phyloP scores from a whole-genome alignment of 345 rosid genomes.

The Eucalyptus caleyi region DNA sequence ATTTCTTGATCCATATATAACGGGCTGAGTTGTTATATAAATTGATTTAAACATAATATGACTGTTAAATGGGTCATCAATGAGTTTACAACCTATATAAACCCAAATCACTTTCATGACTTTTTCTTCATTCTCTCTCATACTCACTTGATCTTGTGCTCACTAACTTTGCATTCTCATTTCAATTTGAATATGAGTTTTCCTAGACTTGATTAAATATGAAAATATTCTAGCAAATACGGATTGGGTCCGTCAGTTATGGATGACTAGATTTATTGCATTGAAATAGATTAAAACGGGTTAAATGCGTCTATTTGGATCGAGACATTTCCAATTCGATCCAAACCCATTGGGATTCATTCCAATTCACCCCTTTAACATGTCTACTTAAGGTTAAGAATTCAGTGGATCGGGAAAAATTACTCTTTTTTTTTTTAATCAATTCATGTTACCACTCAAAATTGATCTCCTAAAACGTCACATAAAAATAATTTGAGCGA shows the following conservation, averaged over 20 bases:
- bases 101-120: background rate
- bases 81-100: too few relatives aligned
- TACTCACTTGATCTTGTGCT: background rate
- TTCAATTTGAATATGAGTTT: background rate
- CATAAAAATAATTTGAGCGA: background rate
- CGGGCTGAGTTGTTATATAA: background rate
- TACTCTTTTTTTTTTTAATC: background rate
- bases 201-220: too few relatives aligned
- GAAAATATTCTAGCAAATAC: too few relatives aligned
- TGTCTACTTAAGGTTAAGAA: background rate
- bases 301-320: background rate
- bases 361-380: too few relatives aligned
- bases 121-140: background rate
- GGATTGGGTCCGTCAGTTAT: too few relatives aligned
- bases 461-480: background rate
- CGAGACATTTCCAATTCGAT: background rate
- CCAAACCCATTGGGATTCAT: background rate
- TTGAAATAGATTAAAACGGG: too few relatives aligned
- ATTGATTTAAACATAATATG: too few relatives aligned
- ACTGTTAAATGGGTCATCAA: background rate
- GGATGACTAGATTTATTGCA: background rate
- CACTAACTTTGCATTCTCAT: too few relatives aligned
- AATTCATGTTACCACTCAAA: background rate
- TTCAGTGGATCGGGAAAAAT: rapidly evolving
- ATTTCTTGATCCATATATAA: background rate